phyloP scores from a whole-genome alignment of 2,329 filamentous ascomycete genomes.

The Botrytis tulipae region DNA sequence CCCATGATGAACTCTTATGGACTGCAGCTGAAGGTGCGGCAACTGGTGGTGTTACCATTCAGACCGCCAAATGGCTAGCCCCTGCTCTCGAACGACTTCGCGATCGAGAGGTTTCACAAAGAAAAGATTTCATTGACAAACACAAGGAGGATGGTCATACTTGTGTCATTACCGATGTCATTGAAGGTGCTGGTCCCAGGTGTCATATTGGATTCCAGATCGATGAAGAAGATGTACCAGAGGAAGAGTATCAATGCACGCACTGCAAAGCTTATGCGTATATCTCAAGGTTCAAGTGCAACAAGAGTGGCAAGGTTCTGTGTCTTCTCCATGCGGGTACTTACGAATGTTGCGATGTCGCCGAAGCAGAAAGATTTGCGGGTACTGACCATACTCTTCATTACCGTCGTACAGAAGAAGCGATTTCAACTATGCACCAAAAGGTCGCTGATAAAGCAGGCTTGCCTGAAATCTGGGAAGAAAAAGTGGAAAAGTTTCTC shows the following conservation, averaged over 20 bases:
- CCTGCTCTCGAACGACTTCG: constrained; percentile 80
- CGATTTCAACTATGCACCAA: constrained; percentile 62
- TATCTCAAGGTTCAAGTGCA: constrained; percentile 84
- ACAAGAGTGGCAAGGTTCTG: constrained; percentile 74
- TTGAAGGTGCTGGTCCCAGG: constrained; percentile 38
- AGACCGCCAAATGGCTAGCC: constrained; percentile 91
- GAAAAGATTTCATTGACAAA: constrained; percentile 65
- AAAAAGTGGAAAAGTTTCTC: constrained; percentile 81
- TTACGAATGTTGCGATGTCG: constrained; percentile 74
- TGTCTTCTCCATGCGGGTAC: constrained; percentile 80
- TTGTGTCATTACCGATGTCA: constrained; percentile 35
- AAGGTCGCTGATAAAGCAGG: constrained; percentile 84
- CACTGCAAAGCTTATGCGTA: constrained; percentile 93
- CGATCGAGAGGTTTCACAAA: constrained; percentile 67
- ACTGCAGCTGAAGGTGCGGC: constrained; percentile 81
- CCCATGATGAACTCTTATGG: constrained; percentile 90
- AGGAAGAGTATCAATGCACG: constrained; percentile 89
- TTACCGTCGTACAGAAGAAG: constrained; percentile 74
- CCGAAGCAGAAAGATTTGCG: constrained; percentile 64
- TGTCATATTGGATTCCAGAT: constrained; percentile 63
- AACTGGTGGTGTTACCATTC: constrained; percentile 65
- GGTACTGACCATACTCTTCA: constrained; percentile 71
- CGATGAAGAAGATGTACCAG: constrained; percentile 72
- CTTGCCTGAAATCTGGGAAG: constrained; percentile 83
- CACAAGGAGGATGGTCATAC: constrained; percentile 52